Base-by-base conservation (phyloP, 2,329 filamentous ascomycete genomes). In the Exophiala mesophila region DNA sequence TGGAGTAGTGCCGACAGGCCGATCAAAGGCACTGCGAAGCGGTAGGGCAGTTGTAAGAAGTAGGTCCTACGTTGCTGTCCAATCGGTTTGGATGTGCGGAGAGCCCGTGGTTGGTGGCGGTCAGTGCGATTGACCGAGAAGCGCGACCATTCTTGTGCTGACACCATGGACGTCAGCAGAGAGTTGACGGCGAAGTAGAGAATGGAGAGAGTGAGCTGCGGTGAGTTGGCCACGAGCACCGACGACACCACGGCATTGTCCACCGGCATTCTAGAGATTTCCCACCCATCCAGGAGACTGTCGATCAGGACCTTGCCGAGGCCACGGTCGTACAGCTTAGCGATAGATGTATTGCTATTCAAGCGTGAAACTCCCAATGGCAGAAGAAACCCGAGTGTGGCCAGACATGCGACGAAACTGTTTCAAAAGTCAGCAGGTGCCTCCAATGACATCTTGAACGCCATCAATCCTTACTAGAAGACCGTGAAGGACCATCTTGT, bases 91-190 rank as follows among this genome's bases (percentile, higher is more conserved):
- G 63, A 65, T 0, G 68, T 66, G 2, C 66, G 56, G 0, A 71
- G 58, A 0, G 49, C 36, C 40, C 63, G 66, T 1, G 64, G 57
- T 6, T 57, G 26, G 0, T 51, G 35, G n/a, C 18, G 23, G n/a
- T 29, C 16, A 5, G 36, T 15, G 10, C 23, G 15, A 5, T n/a
- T 12, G 21, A 31, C 26, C 3, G 62, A 62, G 53, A 68, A 71
- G 1, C 54, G 49, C 29, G 59, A 67, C 59, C 68, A 80, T 55
- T 80, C 76, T 5, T 58, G 50, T 4, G 34, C 66, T 0, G 70
- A 55, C 0, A 70, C 58, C 59, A 76, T 73, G 5, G 55, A 60
- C 1, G 70, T 78, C 20, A 61, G 52, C 3, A 64, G 39, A 17
- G 52, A 37, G 35, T 67, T 67, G 46, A 55, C 57, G 4, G 52